phyloP scores from a whole-genome alignment of 2,329 filamentous ascomycete genomes.

The Trichoderma asperellum region DNA sequence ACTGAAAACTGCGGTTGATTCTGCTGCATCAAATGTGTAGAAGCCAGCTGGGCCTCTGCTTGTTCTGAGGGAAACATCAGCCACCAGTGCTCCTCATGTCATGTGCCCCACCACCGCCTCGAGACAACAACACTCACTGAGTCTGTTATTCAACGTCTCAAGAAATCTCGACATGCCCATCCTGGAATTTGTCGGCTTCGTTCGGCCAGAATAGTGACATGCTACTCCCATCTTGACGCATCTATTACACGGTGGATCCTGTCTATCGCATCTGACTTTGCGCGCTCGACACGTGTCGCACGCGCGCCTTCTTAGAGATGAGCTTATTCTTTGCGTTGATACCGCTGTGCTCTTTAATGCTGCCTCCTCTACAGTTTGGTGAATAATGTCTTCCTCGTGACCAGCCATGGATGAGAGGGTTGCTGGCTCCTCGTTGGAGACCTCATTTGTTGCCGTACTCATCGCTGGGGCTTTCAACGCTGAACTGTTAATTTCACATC shows the following conservation, averaged over 20 bases:
- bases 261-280: constrained; percentile 25
- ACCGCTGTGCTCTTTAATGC: neutral
- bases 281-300: constrained; percentile 23
- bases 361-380: neutral
- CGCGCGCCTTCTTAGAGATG: constrained; percentile 4
- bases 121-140: neutral
- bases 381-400: neutral
- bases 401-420: neutral
- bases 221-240: constrained; percentile 16
- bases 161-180: constrained; percentile 22
- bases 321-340: neutral
- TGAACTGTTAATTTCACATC: neutral
- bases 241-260: constrained; percentile 16
- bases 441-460: neutral
- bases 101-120: neutral
- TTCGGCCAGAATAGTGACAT: constrained; percentile 20
- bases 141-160: neutral
- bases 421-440: neutral
- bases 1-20: neutral
- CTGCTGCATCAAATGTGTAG: neutral
- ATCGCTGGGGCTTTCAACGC: neutral
- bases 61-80: constrained; percentile 3
- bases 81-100: neutral
- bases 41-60: constrained; percentile 24
- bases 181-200: constrained; percentile 18